Evolutionary conservation across 169 alveolate species (phyloP), one percentile per base, ranked within the genome.

Genomic region (Neospora caninum): DNA sequence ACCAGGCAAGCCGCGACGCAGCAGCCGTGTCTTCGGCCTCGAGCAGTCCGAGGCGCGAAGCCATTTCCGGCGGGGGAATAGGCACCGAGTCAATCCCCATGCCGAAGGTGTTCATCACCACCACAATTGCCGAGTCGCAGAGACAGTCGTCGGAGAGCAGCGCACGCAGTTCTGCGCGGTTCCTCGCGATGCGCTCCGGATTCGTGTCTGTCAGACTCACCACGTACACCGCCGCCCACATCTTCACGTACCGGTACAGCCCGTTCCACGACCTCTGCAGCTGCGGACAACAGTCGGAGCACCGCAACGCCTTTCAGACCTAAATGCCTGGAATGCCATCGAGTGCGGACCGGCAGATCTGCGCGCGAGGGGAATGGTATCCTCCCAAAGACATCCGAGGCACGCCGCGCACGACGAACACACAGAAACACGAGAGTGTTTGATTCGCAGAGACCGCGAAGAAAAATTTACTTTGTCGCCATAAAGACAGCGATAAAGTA

Each of bases 211-310:
- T 27, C 69, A 78, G 45, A 43, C 42, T 91, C 38, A 91, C 54
- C 88, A 91, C 94, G 94, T 78, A 91, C 38, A 91, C 89, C 13
- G 54, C 83, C 39, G 58, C 54, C 82, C 89, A 58, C 89, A 91
- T 39, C 36, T 91, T 42, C 34, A 91, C 88, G 53, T 53, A 58
- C 36, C 89, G 58, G 38, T 91, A 91, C 43, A 91, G 49, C 49
- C 58, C 45, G 20, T 91, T 20, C 94, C 94, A 91, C 43, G 82
- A 78, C 31, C 83, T 34, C 73, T 70, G 91, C 22, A 91, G 80
- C 94, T 91, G 87, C 38, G 49, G 31, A 20, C n/a, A 34, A 0
- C 84, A 69, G 29, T 69, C 80, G 38, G 34, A 69, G 18, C 9
- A 69, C 4, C 36, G 80, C 4, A 25, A 25, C 6, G 38, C 18